Conservation (phyloP, 257 asterid genomes). For the Gentiana dahurica region DNA sequence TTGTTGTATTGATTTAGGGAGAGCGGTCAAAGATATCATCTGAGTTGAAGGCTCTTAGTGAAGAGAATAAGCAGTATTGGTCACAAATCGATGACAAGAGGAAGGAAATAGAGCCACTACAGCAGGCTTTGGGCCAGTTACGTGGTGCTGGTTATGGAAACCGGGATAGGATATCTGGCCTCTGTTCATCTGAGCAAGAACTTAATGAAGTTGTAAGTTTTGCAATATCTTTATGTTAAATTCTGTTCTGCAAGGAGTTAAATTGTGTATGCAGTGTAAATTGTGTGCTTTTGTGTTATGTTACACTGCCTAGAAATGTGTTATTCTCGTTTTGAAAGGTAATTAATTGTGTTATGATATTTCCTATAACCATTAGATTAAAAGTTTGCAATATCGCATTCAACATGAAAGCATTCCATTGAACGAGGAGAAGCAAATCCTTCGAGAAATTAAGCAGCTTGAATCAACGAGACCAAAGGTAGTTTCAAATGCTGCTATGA, state of each 20-base stretch:
- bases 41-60: constrained; percentile 31
- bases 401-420: constrained; percentile 87
- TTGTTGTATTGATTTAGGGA: constrained; percentile 30
- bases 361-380: constrained; percentile 31
- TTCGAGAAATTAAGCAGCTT: constrained; percentile 68
- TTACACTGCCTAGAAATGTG: neutral
- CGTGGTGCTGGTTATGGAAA: constrained; percentile 32
- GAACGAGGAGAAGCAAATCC: constrained; percentile 78
- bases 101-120: constrained; percentile 76
- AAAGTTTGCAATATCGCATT: constrained; percentile 64
- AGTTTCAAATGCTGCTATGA: constrained; percentile 54
- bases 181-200: constrained; percentile 70
- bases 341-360: too few relatives aligned
- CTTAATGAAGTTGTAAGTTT: constrained; percentile 58
- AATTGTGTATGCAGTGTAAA: too few relatives aligned
- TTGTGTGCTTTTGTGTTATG: neutral
- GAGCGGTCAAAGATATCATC: constrained; percentile 40
- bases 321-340: too few relatives aligned
- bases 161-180: constrained; percentile 34
- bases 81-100: constrained; percentile 55
- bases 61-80: constrained; percentile 60
- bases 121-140: constrained; percentile 64
- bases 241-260: neutral
- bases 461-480: constrained; percentile 69
- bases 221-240: neutral